Base-by-base conservation (phyloP, 768 basidiomycete species). In the Galerina sulciceps region DNA sequence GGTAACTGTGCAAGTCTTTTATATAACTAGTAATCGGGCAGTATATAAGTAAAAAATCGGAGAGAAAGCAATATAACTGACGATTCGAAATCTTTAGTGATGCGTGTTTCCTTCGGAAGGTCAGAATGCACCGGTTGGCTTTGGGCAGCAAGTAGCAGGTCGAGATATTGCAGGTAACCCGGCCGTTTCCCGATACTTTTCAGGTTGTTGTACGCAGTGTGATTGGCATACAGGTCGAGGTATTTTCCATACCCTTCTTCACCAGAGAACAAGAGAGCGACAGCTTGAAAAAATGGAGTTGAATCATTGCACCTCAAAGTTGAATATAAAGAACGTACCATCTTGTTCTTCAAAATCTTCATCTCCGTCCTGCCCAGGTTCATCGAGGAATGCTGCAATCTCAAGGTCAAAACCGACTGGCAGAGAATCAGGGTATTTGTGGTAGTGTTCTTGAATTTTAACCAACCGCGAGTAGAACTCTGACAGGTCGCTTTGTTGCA, bases 401-500 rank as follows among this genome's bases (percentile, higher is more conserved):
- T 96, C 94, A 62, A 87, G 80, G 74, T 93, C 88, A 75, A 96
- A 89, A 59, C 89, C 82, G 69, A 85, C 89, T 81, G 88, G 81
- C 69, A 85, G 83, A 76, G 90, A 80, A 78, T 96, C 91, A 79
- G 95, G 95, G 83, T 98, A 95, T 81, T 93, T 93, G 77, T 83
- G 85, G 82, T 99, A 89, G 84, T 96, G 94, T 72, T 96, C 94
- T 79, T 96, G 93, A 75, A 99, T 88, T 85, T 92, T 94, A 71
- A 87, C 89, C 81, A 99, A 88, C 79, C 97, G 89, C 73, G 89
- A 81, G 79, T 99, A 99, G 79, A 99, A 99, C 75, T 96, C 94
- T 46, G 89, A 87, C 51, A 99, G 82, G 75, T 98, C 85, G 74
- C 86, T 84, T 46, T 83, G 83, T 65, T 84, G 81, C 4, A 76